Conservation (phyloP, 1,139 yeast genomes). For the Kazachstania sp. region DNA sequence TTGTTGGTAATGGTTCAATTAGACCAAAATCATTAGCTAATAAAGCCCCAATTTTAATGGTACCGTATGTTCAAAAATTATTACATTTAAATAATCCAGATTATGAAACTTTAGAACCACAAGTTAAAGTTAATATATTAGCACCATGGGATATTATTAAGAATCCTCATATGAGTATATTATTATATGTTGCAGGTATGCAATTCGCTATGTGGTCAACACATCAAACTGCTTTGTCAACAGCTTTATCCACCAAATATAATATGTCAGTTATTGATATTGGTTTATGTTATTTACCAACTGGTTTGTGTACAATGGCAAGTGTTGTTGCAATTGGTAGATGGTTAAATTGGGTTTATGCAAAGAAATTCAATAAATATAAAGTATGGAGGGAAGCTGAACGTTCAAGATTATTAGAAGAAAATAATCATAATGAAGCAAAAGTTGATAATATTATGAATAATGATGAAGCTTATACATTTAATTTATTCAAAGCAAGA, state of each 20-base stretch:
- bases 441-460: slow-evolving; percentile 17
- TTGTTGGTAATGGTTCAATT: slow-evolving; percentile 61
- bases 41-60: slow-evolving; percentile 36
- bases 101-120: slow-evolving; percentile 27
- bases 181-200: slow-evolving; percentile 47
- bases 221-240: slow-evolving; percentile 56
- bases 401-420: slow-evolving; percentile 20
- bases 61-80: slow-evolving; percentile 19
- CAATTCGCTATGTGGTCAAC: slow-evolving; percentile 63
- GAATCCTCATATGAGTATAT: slow-evolving; percentile 31
- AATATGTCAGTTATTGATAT: slow-evolving; percentile 44
- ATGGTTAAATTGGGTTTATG: slow-evolving; percentile 40
- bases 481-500: slow-evolving; percentile 43
- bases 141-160: slow-evolving; percentile 39
- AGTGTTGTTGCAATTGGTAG: slow-evolving; percentile 45
- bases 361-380: slow-evolving; percentile 15
- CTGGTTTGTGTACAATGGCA: slow-evolving; percentile 46
- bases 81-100: slow-evolving; percentile 30
- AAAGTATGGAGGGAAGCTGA: slow-evolving; percentile 18
- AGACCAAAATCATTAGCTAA: slow-evolving; percentile 36
- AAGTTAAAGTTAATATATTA: slow-evolving; percentile 34
- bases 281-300: slow-evolving; percentile 56
- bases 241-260: slow-evolving; percentile 54
- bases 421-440: slow-evolving; percentile 16
- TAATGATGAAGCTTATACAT: slow-evolving; percentile 22